Conservation (phyloP, 2,329 filamentous ascomycete species). For the Cladobotryum mycophilum region DNA sequence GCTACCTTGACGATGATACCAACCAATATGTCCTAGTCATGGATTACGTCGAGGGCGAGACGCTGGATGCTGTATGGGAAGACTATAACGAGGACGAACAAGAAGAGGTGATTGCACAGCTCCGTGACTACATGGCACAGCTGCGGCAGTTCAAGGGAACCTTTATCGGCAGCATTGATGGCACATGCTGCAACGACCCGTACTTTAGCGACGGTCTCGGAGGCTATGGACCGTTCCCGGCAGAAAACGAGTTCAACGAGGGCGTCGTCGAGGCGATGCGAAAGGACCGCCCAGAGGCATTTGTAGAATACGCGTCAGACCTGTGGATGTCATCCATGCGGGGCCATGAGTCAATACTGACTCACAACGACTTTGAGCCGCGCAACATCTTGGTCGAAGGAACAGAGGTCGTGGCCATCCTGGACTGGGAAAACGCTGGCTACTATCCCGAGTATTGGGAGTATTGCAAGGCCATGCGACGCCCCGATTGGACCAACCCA, state of each 20-base stretch:
- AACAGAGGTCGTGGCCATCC: slow-evolving; percentile 30
- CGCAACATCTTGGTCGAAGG: slow-evolving; percentile 31
- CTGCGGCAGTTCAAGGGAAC: slow-evolving; percentile 14
- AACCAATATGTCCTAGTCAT: slow-evolving; percentile 15
- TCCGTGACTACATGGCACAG: slow-evolving; percentile 15
- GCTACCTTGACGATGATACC: slow-evolving; percentile 8
- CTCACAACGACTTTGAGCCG: slow-evolving; percentile 38
- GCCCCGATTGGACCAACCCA: slow-evolving; percentile 5
- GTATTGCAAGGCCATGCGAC: slow-evolving; percentile 10
- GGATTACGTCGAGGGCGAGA: slow-evolving; percentile 15
- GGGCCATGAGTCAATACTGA: slow-evolving; percentile 29
- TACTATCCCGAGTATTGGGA: slow-evolving; percentile 31
- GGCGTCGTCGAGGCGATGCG: slow-evolving; percentile 15
- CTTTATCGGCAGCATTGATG: slow-evolving; percentile 16
- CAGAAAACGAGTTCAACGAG: slow-evolving; percentile 16
- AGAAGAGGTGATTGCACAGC: slow-evolving; percentile 15
- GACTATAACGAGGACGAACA: slow-evolving; percentile 11
- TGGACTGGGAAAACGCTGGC: slow-evolving; percentile 37
- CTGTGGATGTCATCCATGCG: slow-evolving; percentile 14
- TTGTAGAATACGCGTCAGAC: slow-evolving; percentile 9
- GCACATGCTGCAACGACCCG: slow-evolving; percentile 16
- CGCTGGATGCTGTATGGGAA: slow-evolving; percentile 14
- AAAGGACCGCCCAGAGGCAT: slow-evolving; percentile 3
- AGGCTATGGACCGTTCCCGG: slow-evolving; percentile 14
- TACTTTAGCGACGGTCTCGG: slow-evolving; percentile 12